Percentiles rank a stretch among this genome's conserved stretches.
Conservation (phyloP, 2,329 filamentous ascomycete species). For the Aspergillus thermomutatus region DNA sequence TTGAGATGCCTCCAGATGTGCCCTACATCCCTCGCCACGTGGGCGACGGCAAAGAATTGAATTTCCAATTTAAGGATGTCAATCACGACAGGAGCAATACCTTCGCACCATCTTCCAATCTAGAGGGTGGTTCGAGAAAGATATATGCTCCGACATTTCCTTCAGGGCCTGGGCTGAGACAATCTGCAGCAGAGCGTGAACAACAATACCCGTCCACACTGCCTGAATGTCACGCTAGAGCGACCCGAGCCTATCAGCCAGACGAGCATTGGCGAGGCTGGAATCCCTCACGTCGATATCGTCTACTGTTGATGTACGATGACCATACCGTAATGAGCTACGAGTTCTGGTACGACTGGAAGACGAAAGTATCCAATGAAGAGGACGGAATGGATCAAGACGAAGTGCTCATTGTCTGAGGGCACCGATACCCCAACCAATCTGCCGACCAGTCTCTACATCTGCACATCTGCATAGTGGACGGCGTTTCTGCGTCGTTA, state of each 20-base stretch:
- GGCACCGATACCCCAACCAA: background rate
- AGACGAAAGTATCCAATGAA: slow-evolving; percentile 6
- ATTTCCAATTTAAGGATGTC: slow-evolving; percentile 19
- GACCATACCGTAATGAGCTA: slow-evolving; percentile 59
- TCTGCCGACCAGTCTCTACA: no score
- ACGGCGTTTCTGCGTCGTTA: no score
- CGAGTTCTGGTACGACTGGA: slow-evolving; percentile 51
- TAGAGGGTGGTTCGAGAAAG: background rate
- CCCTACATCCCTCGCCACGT: slow-evolving; percentile 27
- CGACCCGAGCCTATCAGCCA: slow-evolving; percentile 30
- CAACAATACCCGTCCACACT: slow-evolving; percentile 18
- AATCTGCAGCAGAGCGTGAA: background rate
- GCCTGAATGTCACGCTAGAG: slow-evolving; percentile 34
- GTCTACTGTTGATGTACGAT: slow-evolving; percentile 55
- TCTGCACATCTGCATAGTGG: background rate
- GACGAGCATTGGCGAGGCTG: slow-evolving; percentile 38
- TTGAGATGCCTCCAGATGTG: slow-evolving; percentile 35
- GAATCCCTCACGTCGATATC: slow-evolving; percentile 43
- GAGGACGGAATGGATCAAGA: slow-evolving; percentile 11
- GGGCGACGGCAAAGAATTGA: slow-evolving; percentile 13
- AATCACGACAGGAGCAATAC: slow-evolving; percentile 3
- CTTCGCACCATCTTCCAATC: background rate
- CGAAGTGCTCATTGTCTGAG: slow-evolving; percentile 13
- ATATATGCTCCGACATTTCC: background rate
- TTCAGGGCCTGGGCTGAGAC: background rate